Evolutionary conservation across 192 early-diverging fungal species (phyloP).

Genomic region (Gryganskiella cystojenkinii): DNA sequence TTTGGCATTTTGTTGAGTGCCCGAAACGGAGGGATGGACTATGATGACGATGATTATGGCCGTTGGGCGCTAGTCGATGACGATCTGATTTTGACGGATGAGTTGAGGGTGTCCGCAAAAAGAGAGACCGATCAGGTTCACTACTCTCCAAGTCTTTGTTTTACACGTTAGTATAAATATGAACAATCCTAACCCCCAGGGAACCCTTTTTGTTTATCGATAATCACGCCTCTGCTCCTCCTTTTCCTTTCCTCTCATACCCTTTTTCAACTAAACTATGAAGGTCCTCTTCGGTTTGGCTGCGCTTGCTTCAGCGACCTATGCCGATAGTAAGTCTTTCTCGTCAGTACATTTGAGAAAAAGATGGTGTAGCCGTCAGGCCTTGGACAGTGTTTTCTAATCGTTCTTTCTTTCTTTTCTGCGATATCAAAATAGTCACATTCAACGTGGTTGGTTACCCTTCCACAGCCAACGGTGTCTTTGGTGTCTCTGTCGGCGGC

Average conservation of each 20-base stretch:
- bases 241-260: background rate
- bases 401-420: background rate
- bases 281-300: conserved; percentile 13
- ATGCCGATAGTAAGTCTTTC: conserved; percentile 18
- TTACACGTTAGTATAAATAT: too few relatives aligned
- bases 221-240: background rate
- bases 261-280: background rate
- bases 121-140: too few relatives aligned
- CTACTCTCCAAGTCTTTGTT: too few relatives aligned
- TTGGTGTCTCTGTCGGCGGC: conserved; percentile 18
- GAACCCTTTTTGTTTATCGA: too few relatives aligned
- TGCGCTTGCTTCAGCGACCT: conserved; percentile 11
- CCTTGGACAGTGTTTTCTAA: background rate
- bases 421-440: conserved; percentile 8
- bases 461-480: background rate
- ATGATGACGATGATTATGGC: too few relatives aligned
- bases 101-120: too few relatives aligned
- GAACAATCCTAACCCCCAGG: too few relatives aligned
- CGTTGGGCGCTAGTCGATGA: too few relatives aligned
- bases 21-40: too few relatives aligned
- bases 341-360: background rate
- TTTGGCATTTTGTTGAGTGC: too few relatives aligned
- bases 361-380: background rate
- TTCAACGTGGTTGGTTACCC: conserved; percentile 28
- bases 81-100: too few relatives aligned